phyloP scores from a whole-genome alignment of 2,329 filamentous ascomycete species.

The Hypoxylon sp. region DNA sequence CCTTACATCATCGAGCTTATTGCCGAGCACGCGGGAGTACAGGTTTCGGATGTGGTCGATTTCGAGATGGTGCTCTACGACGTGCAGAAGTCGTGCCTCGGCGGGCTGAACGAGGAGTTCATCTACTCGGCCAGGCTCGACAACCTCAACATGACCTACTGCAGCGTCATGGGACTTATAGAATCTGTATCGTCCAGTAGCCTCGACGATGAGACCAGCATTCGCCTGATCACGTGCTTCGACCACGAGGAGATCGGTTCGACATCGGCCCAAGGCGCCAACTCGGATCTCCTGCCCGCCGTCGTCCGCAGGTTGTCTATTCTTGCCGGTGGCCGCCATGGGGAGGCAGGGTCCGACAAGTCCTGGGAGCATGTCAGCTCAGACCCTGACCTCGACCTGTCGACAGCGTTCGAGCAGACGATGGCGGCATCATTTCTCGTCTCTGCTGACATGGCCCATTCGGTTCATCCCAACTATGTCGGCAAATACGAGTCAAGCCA shows the following conservation, averaged over 20 bases:
- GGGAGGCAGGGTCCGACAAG: slow-evolving; percentile 62
- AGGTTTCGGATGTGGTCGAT: slow-evolving; percentile 78
- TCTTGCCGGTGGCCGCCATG: slow-evolving; percentile 67
- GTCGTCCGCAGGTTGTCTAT: slow-evolving; percentile 87
- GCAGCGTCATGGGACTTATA: slow-evolving; percentile 84
- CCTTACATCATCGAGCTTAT: slow-evolving; percentile 86
- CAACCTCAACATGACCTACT: slow-evolving; percentile 97
- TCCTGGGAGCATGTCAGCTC: slow-evolving; percentile 67
- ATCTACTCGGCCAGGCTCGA: slow-evolving; percentile 96
- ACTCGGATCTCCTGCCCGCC: slow-evolving; percentile 88
- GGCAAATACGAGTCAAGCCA: slow-evolving; percentile 92
- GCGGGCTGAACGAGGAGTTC: slow-evolving; percentile 90
- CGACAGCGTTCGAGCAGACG: slow-evolving; percentile 92
- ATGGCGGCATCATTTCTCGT: slow-evolving; percentile 90
- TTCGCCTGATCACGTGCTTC: slow-evolving; percentile 92
- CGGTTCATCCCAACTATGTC: slow-evolving; percentile 92
- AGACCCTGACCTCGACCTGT: slow-evolving; percentile 65
- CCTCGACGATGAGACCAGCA: slow-evolving; percentile 78
- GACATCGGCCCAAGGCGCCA: slow-evolving; percentile 88
- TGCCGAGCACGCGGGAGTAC: slow-evolving; percentile 77
- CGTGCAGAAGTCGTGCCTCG: slow-evolving; percentile 87
- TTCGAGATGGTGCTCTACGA: slow-evolving; percentile 98
- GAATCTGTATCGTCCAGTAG: slow-evolving; percentile 72
- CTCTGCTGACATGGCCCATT: slow-evolving; percentile 97
- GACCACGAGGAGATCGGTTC: slow-evolving; percentile 98